These are phyloP conservation scores for Zopfochytrium polystomum DNA, from an alignment of 371 early-diverging fungal genomes.

Conservation along the genomic window DNA sequence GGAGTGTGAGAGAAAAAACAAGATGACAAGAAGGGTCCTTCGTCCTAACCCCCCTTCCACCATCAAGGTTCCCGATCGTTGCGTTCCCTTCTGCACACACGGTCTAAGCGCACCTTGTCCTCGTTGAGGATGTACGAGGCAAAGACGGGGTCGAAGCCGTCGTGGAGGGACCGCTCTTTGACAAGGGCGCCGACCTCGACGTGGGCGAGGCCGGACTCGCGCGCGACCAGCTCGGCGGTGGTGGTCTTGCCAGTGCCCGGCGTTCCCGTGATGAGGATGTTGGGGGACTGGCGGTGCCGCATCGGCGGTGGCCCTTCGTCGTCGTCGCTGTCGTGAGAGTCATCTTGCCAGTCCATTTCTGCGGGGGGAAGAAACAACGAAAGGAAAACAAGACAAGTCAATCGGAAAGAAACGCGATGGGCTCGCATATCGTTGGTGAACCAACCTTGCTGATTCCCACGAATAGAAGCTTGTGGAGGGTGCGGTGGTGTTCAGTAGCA, in stretches of 20 bases:
- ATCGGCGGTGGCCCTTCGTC: not conserved
- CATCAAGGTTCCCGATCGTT: no score
- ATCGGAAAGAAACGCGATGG: not conserved
- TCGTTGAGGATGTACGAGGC: slow-evolving; percentile 91
- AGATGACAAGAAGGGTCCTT: slow-evolving; percentile 12
- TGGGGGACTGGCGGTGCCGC: slow-evolving; percentile 51
- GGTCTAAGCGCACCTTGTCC: no score
- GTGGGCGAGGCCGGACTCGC: slow-evolving; percentile 62
- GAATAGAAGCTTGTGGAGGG: no score
- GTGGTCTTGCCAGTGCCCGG: slow-evolving; percentile 99
- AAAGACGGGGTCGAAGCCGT: slow-evolving; percentile 82
- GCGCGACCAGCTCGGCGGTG: slow-evolving; percentile 74
- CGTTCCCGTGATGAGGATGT: slow-evolving; percentile 97
- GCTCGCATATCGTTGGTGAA: not conserved
- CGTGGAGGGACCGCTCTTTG: slow-evolving; percentile 80
- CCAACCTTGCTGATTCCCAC: not conserved
- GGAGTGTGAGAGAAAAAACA: not conserved
- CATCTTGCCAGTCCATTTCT: slow-evolving; percentile 2
- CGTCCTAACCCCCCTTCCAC: no score
- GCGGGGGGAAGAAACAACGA: not conserved
- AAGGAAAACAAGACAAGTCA: not conserved
- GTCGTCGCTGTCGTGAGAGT: slow-evolving; percentile 7
- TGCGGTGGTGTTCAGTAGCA: no score
- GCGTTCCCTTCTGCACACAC: no score
- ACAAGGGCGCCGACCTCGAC: slow-evolving; percentile 88